These are phyloP conservation scores for Talaromyces sp. DNA, from an alignment of 2,329 filamentous ascomycete genomes.

Conservation along the genomic window DNA sequence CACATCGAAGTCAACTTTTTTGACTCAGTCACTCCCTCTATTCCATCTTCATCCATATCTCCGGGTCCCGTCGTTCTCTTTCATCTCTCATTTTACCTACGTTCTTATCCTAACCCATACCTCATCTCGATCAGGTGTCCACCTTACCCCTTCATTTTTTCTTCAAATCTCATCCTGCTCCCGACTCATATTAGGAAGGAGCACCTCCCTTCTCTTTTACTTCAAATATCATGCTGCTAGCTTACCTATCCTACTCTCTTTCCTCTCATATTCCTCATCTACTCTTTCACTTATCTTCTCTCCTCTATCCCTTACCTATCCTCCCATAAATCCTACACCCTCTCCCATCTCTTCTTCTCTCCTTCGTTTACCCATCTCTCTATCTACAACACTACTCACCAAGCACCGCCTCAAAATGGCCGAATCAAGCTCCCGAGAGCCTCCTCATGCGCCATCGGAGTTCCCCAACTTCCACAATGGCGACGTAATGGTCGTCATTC, in stretches of 20 bases:
- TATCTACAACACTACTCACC: not conserved
- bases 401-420: not conserved
- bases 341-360: not conserved
- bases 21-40: not conserved
- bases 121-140: not conserved
- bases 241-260: not conserved
- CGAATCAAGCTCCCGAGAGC: not conserved
- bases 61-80: not conserved
- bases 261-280: not conserved
- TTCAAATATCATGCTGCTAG: not conserved
- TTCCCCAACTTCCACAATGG: constrained; percentile 41
- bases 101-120: constrained; percentile 10
- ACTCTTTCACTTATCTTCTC: not conserved
- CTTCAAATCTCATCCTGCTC: not conserved
- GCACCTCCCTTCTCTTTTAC: not conserved
- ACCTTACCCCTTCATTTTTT: not conserved
- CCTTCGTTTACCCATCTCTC: not conserved
- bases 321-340: not conserved
- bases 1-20: not conserved
- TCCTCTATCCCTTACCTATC: not conserved
- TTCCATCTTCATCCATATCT: not conserved
- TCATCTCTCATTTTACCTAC: not conserved
- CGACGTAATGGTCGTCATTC: constrained; percentile 39
- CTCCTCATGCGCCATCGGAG: not conserved
- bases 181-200: not conserved